A percentile compares a stretch with the other conserved stretches of the same genome.
Conservation (phyloP, 2,329 filamentous ascomycete genomes). For the Sporothrix protearum region DNA sequence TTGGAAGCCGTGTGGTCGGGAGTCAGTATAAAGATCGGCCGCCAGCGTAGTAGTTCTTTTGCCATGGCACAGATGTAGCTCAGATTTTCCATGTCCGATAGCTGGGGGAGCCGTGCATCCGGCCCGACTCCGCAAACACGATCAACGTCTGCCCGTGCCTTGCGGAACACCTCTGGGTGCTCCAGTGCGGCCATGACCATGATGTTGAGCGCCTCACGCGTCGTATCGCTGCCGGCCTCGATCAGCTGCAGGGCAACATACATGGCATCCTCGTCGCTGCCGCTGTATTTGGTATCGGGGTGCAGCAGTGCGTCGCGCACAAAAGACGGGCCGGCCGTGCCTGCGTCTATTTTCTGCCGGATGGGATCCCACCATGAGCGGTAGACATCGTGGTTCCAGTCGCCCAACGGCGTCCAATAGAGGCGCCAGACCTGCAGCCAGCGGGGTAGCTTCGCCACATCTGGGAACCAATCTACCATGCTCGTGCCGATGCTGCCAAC, state of each 20-base stretch:
- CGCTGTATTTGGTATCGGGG: not conserved
- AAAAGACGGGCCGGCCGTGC: not conserved
- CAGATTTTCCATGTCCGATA: not conserved
- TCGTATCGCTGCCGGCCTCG: slow-evolving; percentile 8
- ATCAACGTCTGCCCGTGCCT: not conserved
- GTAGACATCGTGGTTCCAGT: slow-evolving; percentile 4
- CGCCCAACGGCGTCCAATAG: not conserved
- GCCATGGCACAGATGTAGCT: slow-evolving; percentile 12
- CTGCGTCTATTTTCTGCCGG: not conserved
- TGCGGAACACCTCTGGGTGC: not conserved
- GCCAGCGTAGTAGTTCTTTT: not conserved
- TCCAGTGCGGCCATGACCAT: slow-evolving; percentile 7
- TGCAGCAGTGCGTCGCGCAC: not conserved
- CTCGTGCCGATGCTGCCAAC: slow-evolving; percentile 9
- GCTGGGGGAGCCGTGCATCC: not conserved
- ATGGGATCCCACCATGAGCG: slow-evolving; percentile 10
- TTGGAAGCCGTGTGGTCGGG: not conserved
- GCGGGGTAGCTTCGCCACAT: not conserved
- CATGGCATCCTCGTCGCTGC: slow-evolving; percentile 4
- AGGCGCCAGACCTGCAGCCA: not conserved
- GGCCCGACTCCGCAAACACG: not conserved
- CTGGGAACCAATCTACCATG: not conserved
- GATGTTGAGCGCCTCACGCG: not conserved
- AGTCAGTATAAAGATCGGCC: not conserved
- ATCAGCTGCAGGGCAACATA: not conserved